phyloP scores from a whole-genome alignment of 2,329 filamentous ascomycete genomes.

The Hortaea sp. region DNA sequence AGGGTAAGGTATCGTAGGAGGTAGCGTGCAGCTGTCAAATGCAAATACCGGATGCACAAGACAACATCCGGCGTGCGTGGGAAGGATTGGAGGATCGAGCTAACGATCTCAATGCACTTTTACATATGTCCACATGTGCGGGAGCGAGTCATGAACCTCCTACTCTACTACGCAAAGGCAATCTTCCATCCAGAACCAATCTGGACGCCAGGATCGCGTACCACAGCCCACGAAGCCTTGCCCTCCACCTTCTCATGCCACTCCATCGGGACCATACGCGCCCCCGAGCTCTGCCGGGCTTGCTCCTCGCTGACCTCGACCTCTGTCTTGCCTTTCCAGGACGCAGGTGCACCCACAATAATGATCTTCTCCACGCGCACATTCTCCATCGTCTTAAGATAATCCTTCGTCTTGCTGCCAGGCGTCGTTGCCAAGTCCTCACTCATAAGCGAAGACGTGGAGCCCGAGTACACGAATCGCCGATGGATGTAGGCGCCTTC shows the following conservation, averaged over 20 bases:
- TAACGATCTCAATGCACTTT: too few relatives aligned
- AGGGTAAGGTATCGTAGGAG: too few relatives aligned
- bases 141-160: not conserved
- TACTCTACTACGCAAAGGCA: conserved; percentile 34
- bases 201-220: conserved; percentile 52
- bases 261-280: conserved; percentile 45
- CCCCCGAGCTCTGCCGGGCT: conserved; percentile 30
- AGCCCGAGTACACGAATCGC: conserved; percentile 55
- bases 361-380: conserved; percentile 79
- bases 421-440: conserved; percentile 48
- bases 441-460: conserved; percentile 52
- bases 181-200: conserved; percentile 57
- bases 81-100: too few relatives aligned
- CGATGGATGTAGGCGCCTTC: conserved; percentile 82
- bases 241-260: conserved; percentile 45
- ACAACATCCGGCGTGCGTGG: too few relatives aligned
- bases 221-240: conserved; percentile 52
- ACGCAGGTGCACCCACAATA: conserved; percentile 64
- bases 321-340: conserved; percentile 57
- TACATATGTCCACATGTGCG: too few relatives aligned
- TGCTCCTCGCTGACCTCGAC: conserved; percentile 55
- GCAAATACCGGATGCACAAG: not conserved
- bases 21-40: not conserved
- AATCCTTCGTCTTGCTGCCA: conserved; percentile 57
- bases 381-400: conserved; percentile 66